A percentile compares a stretch with the other conserved stretches of the same genome.
Evolutionary conservation across 257 asterid species (phyloP).

Genomic region (Cynanchum wilfordii): DNA sequence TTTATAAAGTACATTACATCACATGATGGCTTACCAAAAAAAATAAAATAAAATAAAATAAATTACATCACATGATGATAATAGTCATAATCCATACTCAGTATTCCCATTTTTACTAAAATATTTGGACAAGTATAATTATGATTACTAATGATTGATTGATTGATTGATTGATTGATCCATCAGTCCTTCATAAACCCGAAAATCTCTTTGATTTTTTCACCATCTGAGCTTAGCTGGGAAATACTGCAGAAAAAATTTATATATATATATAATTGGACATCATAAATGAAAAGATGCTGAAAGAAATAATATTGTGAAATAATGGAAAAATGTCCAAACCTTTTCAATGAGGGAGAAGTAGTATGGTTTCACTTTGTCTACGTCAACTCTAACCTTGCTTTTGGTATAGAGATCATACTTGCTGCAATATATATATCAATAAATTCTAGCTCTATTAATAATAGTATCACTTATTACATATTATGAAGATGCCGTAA

Average conservation of each 20-base stretch:
- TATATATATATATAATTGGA: no score
- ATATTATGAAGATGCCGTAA: no score
- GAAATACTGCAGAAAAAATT: conserved; percentile 18
- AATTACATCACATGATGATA: no score
- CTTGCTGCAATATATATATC: conserved; percentile 12
- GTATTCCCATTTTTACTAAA: neutral
- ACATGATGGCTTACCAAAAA: no score
- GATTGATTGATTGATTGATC: neutral
- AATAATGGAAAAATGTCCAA: no score
- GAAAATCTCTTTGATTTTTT: neutral
- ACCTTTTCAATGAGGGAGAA: conserved; percentile 23
- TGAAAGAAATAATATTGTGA: no score
- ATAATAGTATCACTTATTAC: no score
- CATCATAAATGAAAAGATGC: no score
- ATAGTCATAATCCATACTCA: no score
- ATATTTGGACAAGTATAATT: neutral
- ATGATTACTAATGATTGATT: neutral
- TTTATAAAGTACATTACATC: no score
- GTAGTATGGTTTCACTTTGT: conserved; percentile 23
- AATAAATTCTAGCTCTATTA: no score
- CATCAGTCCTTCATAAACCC: neutral
- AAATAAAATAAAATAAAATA: no score
- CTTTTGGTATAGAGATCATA: conserved; percentile 25
- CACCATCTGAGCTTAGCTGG: conserved; percentile 25
- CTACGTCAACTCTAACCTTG: conserved; percentile 21